phyloP scores from a whole-genome alignment of 768 basidiomycete species.

The Lactarius akahatsu region DNA sequence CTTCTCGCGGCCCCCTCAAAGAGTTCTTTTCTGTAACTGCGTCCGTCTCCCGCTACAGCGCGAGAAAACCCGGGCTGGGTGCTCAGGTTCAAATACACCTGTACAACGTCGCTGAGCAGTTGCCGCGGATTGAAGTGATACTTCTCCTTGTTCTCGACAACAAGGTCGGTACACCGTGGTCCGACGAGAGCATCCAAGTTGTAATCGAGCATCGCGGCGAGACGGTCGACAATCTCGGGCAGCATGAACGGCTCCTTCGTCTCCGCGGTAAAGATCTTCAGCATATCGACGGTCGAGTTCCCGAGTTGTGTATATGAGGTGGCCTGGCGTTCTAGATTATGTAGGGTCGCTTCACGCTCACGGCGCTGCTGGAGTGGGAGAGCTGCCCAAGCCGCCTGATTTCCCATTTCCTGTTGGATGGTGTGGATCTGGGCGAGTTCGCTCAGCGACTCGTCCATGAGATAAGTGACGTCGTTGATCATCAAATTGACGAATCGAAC shows the following conservation, averaged over 20 bases:
- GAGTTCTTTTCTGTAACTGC: constrained; percentile 82
- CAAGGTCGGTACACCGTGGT: constrained; percentile 82
- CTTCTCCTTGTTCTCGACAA: constrained; percentile 82
- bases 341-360: constrained; percentile 77
- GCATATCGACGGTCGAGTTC: constrained; percentile 82
- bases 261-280: constrained; percentile 90
- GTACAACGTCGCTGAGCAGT: constrained; percentile 81
- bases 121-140: constrained; percentile 84
- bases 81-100: constrained; percentile 88
- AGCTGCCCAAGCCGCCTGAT: constrained; percentile 66
- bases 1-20: constrained; percentile 78
- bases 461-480: constrained; percentile 98
- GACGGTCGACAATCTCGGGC: constrained; percentile 90
- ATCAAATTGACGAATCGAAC: constrained; percentile 95
- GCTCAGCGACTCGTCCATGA: constrained; percentile 93
- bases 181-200: constrained; percentile 89
- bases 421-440: constrained; percentile 86
- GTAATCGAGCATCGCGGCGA: constrained; percentile 96
- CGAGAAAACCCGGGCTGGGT: constrained; percentile 74
- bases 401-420: constrained; percentile 82
- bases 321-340: constrained; percentile 79
- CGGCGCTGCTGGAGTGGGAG: constrained; percentile 69
- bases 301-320: constrained; percentile 86
- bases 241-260: constrained; percentile 93
- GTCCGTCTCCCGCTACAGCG: constrained; percentile 90